phyloP scores from a whole-genome alignment of 2,329 filamentous ascomycete genomes.

The Arthrobotrys entomopaga region DNA sequence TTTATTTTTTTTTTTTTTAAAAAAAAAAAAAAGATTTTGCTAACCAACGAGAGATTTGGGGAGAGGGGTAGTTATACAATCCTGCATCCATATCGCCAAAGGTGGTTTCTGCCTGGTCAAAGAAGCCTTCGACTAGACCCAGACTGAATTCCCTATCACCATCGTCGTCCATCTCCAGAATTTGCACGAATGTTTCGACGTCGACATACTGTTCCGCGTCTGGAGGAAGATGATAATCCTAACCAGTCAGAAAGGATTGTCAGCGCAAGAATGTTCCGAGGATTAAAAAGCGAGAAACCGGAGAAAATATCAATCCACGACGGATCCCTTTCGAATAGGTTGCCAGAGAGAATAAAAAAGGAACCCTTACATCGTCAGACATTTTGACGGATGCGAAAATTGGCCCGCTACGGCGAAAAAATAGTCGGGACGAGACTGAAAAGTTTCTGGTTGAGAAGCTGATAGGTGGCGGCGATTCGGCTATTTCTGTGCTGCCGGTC shows the following conservation, averaged over 20 bases:
- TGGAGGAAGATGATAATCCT: slow-evolving; percentile 14
- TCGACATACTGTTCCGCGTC: slow-evolving; percentile 79
- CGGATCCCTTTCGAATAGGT: background rate
- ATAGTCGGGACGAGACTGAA: background rate
- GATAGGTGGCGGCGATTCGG: slow-evolving; percentile 6
- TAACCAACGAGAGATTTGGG: background rate
- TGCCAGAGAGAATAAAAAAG: no score
- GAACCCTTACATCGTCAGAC: slow-evolving; percentile 44
- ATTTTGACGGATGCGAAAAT: slow-evolving; percentile 17
- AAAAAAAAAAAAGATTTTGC: background rate
- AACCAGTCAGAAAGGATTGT: background rate
- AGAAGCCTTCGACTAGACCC: slow-evolving; percentile 90
- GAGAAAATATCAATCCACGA: background rate
- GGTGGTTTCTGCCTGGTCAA: slow-evolving; percentile 86
- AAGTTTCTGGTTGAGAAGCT: background rate
- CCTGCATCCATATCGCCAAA: slow-evolving; percentile 84
- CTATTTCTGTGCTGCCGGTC: background rate
- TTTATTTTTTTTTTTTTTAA: slow-evolving; percentile 21
- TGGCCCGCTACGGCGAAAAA: background rate
- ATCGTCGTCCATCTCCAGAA: slow-evolving; percentile 97
- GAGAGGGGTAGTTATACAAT: slow-evolving; percentile 72
- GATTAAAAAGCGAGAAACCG: background rate
- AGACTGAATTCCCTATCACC: slow-evolving; percentile 86
- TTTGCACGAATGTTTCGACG: slow-evolving; percentile 84
- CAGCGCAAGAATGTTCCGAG: slow-evolving; percentile 7